Conservation (phyloP, 805 yeast genomes). For the Monosporozyma servazzii region DNA sequence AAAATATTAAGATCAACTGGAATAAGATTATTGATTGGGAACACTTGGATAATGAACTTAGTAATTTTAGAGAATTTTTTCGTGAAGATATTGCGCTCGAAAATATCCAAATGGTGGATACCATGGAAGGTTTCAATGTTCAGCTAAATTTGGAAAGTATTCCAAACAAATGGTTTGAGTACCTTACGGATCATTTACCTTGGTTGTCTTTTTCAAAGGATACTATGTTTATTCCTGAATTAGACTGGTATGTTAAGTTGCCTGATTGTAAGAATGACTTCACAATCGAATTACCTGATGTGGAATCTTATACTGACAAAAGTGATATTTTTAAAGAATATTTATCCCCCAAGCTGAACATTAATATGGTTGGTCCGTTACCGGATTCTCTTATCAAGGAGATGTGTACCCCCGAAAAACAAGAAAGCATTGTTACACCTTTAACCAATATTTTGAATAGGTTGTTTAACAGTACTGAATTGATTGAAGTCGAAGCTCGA, state of each 20-base stretch:
- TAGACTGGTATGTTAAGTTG: slow-evolving; percentile 31
- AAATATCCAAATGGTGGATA: slow-evolving; percentile 17
- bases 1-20: slow-evolving; percentile 17
- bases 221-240: slow-evolving; percentile 24
- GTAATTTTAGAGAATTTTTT: slow-evolving; percentile 4
- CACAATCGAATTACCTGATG: slow-evolving; percentile 24
- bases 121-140: slow-evolving; percentile 19
- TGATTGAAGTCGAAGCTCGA: slow-evolving; percentile 12
- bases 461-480: slow-evolving; percentile 15
- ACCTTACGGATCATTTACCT: slow-evolving; percentile 4
- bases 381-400: slow-evolving; percentile 19
- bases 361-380: slow-evolving; percentile 17
- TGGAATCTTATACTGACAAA: slow-evolving; percentile 9
- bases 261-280: slow-evolving; percentile 31
- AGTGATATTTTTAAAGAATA: slow-evolving; percentile 4
- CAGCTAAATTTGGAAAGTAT: slow-evolving; percentile 3
- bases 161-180: neutral
- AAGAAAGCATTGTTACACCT: slow-evolving; percentile 26
- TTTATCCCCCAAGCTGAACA: slow-evolving; percentile 1
- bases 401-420: slow-evolving; percentile 28
- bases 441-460: slow-evolving; percentile 21
- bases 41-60: neutral
- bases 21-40: slow-evolving; percentile 15
- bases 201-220: slow-evolving; percentile 13
- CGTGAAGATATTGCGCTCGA: slow-evolving; percentile 18